Evolutionary conservation across 1,284 basidiomycete species (phyloP), one percentile per base, ranked within the genome.

Genomic region (Ceratobasidium sp.): DNA sequence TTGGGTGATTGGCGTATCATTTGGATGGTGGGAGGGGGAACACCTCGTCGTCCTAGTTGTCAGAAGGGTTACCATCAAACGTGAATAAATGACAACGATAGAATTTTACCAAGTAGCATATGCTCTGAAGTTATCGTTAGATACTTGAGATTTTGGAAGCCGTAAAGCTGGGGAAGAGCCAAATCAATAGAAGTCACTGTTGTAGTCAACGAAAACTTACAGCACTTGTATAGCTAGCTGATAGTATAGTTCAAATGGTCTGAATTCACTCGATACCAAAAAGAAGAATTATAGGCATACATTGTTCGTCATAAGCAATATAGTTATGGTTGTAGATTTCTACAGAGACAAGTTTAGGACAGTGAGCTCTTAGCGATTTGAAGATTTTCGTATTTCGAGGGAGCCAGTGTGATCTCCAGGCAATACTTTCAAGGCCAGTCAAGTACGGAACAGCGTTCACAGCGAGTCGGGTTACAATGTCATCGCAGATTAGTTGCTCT

Each of bases 361-460:
- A 74, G 33, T 50, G 46, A 4, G 57, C 26, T 40, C 70, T 64
- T 9, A 74, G 52, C 2, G 70, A 61, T 40, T 61, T 62, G 59
- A 74, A 74, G 26, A 74, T 48, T 40, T 50, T 64, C 5, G 70
- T 52, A 50, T 64, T 74, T 52, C 48, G 42, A 3, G 70, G 70
- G 10, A 74, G 48, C 70, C 70, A 74, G 26, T 74, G 70, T n/a
- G 70, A 62, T 23, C 26, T 74, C 70, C 70, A 74, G n/a, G 54
- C 42, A 28, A 74, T 10, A 17, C 40, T 20, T 26, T 52, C 44
- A 57, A 74, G 59, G 2, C 64, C 59, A 13, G 33, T 64, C 57
- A 74, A 74, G n/a, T 28, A 46, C 15, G 70, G 70, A 15, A 74
- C 23, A 64, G 52, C 46, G 33, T 23, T 66, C n/a, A 52, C 38